Percentiles rank a stretch among this genome's conserved stretches.
Evolutionary conservation across 2,329 filamentous ascomycete genomes (phyloP).

Genomic region (Colletotrichum paranaense): DNA sequence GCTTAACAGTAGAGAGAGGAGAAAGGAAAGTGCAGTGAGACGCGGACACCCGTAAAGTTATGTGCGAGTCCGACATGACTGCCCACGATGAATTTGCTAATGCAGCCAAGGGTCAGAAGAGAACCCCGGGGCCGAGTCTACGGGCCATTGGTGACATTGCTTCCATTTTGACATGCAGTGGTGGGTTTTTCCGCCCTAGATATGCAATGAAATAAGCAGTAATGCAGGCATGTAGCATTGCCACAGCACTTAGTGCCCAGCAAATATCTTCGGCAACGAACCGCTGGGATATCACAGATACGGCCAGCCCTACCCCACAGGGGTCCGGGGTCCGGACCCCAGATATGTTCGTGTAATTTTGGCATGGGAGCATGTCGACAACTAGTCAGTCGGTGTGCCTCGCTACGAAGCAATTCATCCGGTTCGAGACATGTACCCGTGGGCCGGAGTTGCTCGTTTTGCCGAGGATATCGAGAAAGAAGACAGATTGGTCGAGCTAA

Average conservation of each 20-base stretch:
- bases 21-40: not conserved
- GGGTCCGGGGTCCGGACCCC: not conserved
- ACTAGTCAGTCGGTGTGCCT: not conserved
- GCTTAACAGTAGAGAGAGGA: not conserved
- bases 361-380: not conserved
- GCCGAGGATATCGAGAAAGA: not conserved
- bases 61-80: not conserved
- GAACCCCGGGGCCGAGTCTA: not conserved
- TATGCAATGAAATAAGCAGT: not conserved
- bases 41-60: not conserved
- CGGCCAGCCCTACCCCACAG: not conserved
- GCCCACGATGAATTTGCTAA: not conserved
- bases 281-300: not conserved
- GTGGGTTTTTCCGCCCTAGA: not conserved
- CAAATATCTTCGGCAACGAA: not conserved
- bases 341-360: not conserved
- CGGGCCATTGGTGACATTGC: not conserved
- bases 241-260: not conserved
- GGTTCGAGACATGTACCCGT: not conserved
- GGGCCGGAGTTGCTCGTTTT: not conserved
- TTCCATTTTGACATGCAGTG: not conserved
- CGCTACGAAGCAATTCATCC: not conserved
- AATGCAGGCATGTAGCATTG: slow-evolving; percentile 21
- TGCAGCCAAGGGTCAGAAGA: not conserved
- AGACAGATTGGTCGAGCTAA: not conserved